phyloP scores from a whole-genome alignment of 371 early-diverging fungal genomes.

The Mucor circinelloides region DNA sequence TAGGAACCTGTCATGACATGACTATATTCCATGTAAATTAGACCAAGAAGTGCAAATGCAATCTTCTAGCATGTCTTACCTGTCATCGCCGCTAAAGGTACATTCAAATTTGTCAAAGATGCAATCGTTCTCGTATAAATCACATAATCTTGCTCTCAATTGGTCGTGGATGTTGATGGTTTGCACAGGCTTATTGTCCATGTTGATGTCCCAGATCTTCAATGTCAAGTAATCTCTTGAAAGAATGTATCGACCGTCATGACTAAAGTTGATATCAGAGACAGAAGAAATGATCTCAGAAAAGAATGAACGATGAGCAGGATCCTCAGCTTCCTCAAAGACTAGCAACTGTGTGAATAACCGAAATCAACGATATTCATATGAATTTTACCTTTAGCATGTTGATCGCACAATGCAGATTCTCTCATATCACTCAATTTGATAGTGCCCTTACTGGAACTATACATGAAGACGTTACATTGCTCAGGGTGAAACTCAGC shows the following conservation, averaged over 20 bases:
- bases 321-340: conserved; percentile 96
- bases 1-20: conserved; percentile 91
- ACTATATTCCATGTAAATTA: conserved; percentile 64
- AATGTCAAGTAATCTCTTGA: conserved; percentile 96
- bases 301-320: conserved; percentile 94
- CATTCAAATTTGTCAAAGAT: conserved; percentile 99
- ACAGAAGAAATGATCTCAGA: conserved; percentile 98
- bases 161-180: conserved; percentile 96
- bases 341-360: conserved; percentile 48
- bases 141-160: conserved; percentile 91
- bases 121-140: conserved; percentile 98
- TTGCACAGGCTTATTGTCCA: conserved; percentile 92
- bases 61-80: conserved; percentile 37
- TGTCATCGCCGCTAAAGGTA: conserved; percentile 93
- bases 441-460: conserved; percentile 97
- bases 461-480: conserved; percentile 98
- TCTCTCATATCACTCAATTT: conserved; percentile 96
- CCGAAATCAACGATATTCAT: not conserved
- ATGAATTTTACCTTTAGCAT: conserved; percentile 77
- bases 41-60: conserved; percentile 77
- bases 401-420: conserved; percentile 93
- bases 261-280: conserved; percentile 94
- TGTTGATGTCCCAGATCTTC: conserved; percentile 98
- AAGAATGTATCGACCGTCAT: conserved; percentile 95
- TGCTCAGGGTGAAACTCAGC: conserved; percentile 98